Evolutionary conservation across 345 rosid species (phyloP), one percentile per base, ranked within the genome.

Genomic region (Cochlearia excelsa): DNA sequence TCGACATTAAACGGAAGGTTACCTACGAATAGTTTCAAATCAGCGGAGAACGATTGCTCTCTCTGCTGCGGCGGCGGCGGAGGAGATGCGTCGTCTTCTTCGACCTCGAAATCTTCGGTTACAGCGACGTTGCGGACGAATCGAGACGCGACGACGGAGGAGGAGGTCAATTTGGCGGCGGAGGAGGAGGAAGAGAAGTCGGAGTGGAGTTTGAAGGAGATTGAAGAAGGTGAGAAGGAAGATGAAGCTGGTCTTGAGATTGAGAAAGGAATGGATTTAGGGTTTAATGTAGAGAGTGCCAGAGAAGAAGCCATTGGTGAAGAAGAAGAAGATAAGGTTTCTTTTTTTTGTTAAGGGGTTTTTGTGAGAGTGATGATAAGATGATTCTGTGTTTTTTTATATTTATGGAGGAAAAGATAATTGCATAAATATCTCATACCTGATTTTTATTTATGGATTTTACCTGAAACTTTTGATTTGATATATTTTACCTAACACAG

Each of bases 11-110:
- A 93, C 1, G 99, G 95, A 46, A 93, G 95, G 55, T 93, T 93
- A 62, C 99, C 99, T 53, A 93, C 99, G 72, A 93, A 93, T 65
- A 93, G 76, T 45, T 87, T 87, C 39, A 85, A 78, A 83, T 89
- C 92, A 3, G 82, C 74, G 7, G 97, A 80, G 82, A 87, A 81
- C 9, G 73, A 72, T 23, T 73, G 70, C 60, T 45, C 55, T 16
- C 23, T 16, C 54, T 30, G 48, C 2, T 63, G 82, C 9, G 71
- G 65, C 84, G 26, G 57, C 81, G 1, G 63, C 82, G 26, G 77
- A 82, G 56, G 77, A 71, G 26, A 74, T 49, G 8, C 76, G 23
- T 16, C 62, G 6, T 72, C 94, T 61, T 89, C 94, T 26, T 88
- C 90, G 42, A 81, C 84, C 23, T 77, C 86, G 46, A 73, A 77